Evolutionary conservation across 345 rosid genomes (phyloP).

Genomic region (Lumnitzera littorea): DNA sequence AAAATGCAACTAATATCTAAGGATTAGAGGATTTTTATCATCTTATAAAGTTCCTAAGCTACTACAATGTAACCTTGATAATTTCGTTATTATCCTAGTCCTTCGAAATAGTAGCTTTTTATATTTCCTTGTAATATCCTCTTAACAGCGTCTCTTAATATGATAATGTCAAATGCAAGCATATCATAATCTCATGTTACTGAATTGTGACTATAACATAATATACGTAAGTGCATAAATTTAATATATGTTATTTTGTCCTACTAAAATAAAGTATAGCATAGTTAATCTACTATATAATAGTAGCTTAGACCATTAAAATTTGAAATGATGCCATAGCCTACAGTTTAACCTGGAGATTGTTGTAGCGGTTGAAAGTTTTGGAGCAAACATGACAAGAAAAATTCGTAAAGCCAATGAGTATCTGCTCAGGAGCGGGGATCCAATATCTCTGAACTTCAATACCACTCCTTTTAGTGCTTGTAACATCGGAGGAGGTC

Average conservation of each 20-base stretch:
- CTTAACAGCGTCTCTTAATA: no score
- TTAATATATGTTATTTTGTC: no score
- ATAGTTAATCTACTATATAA: neutral
- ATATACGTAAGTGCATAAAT: neutral
- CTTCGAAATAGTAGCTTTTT: no score
- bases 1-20: no score
- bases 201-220: neutral
- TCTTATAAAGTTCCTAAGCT: no score
- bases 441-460: conserved; percentile 57
- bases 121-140: no score
- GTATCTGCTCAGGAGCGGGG: conserved; percentile 72
- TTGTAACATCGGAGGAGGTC: conserved; percentile 6
- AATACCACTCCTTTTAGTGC: conserved; percentile 14
- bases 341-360: conserved; percentile 58
- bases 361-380: conserved; percentile 93
- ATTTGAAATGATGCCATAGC: neutral
- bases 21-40: no score
- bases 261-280: no score
- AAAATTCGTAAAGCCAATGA: conserved; percentile 69
- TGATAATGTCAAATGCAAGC: no score
- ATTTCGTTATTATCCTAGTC: no score
- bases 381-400: conserved; percentile 82
- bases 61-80: no score
- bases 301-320: neutral
- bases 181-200: no score